Evolutionary conservation across 129 eudicot genomes (phyloP).

Genomic region (Gnaphalium uliginosum): DNA sequence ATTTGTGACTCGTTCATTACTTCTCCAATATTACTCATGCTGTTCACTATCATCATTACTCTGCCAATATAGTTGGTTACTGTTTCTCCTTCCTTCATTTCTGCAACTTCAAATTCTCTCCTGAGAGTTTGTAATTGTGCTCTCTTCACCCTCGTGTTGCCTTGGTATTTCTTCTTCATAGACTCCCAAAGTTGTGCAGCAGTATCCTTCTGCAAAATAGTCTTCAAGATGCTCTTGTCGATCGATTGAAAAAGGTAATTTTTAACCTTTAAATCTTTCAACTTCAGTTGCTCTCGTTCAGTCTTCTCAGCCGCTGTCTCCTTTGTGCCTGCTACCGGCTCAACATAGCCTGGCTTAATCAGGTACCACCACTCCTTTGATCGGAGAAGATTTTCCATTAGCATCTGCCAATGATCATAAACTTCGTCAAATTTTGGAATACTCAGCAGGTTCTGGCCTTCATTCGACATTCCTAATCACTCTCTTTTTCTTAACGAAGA

Average conservation of each 20-base stretch:
- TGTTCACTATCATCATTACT: background rate
- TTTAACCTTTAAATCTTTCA: background rate
- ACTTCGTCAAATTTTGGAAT: background rate
- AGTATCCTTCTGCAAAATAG: background rate
- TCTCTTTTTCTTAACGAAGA: background rate
- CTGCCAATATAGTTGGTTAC: background rate
- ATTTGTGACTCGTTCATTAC: background rate
- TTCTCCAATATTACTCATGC: background rate
- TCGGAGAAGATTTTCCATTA: background rate
- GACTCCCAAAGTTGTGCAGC: background rate
- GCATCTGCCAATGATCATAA: background rate
- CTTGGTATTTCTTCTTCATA: background rate
- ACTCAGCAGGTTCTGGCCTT: background rate
- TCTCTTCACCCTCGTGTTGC: background rate
- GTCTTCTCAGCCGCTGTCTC: background rate
- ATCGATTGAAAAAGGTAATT: slow-evolving; percentile 3
- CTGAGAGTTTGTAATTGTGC: background rate
- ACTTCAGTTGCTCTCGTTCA: slow-evolving; percentile 4
- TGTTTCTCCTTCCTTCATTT: background rate
- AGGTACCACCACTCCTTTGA: slow-evolving; percentile 10
- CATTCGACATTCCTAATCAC: background rate
- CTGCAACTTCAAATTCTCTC: background rate
- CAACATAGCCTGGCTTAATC: background rate
- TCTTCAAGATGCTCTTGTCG: background rate
- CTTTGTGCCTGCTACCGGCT: background rate